phyloP scores from a whole-genome alignment of 1,139 yeast genomes.

The Saccharomycopsis crataegensis region DNA sequence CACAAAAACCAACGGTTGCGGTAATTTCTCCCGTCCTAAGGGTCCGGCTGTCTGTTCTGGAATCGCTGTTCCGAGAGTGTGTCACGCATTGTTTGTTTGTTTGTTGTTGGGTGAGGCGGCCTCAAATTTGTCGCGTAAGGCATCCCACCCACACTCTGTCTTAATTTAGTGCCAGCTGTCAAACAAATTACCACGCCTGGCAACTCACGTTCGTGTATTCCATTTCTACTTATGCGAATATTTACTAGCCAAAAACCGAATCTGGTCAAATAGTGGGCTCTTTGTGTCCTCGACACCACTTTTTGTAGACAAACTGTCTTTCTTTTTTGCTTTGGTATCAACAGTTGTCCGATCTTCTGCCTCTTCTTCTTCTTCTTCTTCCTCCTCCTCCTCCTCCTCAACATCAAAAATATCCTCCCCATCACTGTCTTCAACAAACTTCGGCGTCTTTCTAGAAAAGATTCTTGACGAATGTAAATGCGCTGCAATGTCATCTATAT shows the following conservation, averaged over 20 bases:
- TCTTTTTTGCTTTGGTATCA: no score
- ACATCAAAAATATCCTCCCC: background rate
- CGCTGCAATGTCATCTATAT: slow-evolving; percentile 6
- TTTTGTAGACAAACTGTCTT: background rate
- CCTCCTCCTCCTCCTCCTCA: slow-evolving; percentile 7
- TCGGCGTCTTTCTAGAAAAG: slow-evolving; percentile 7
- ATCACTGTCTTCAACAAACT: slow-evolving; percentile 12
- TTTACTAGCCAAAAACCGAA: slow-evolving; percentile 16
- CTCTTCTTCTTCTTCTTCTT: slow-evolving; percentile 1
- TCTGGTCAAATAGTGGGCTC: slow-evolving; percentile 14
- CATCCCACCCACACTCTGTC: no score
- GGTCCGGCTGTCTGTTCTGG: no score
- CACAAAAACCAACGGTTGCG: no score
- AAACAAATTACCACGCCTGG: no score
- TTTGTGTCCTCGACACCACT: background rate
- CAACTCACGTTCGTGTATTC: no score
- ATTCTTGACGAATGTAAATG: slow-evolving; percentile 13
- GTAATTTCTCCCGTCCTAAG: no score
- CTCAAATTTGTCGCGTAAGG: no score
- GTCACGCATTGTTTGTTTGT: no score
- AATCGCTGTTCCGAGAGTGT: no score
- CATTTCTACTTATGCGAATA: background rate
- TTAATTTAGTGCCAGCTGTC: no score
- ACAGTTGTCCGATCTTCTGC: background rate
- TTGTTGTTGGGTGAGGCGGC: no score